Base-by-base conservation (phyloP, 2,329 filamentous ascomycete species). In the Aspergillus terreus region DNA sequence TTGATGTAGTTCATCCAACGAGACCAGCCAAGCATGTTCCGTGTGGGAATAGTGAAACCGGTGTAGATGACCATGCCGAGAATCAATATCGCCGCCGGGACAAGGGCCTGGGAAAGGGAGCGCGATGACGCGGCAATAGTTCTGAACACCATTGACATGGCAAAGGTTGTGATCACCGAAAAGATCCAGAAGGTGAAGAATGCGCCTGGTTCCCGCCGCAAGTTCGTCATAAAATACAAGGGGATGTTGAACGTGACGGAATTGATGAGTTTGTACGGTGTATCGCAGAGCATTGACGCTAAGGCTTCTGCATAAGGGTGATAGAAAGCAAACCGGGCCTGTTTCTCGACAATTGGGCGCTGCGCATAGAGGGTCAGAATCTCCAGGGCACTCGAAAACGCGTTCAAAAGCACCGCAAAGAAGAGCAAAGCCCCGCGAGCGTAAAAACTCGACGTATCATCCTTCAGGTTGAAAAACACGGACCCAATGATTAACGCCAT, bases 141-240 rank as follows among this genome's bases (percentile, higher is more conserved):
- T 35, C 89, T 82, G 81, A 92, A 94, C 58, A 91, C 80, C 82
- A 89, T 90, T 45, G 86, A 90, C 86, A 92, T 92, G 57, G 81
- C 45, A 11, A 55, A 30, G 1, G 50, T 55, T 76, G 62, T 94
- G 57, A 1, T 86, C 87, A 3, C 83, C 0, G 46, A 83, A 55
- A 79, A 67, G 72, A 92, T 90, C 2, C 83, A 85, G 63, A 91
- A 80, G 49, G 95, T 76, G 47, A 90, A 71, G 78, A 88, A 94
- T 75, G 90, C 87, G 77, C 85, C 86, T 0, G 87, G 76, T 56
- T 86, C 83, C 51, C 88, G 79, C 47, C 86, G 81, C 35, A 95
- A 74, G 56, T 90, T 88, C 0, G 87, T 86, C 82, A 95, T 85
- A 71, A 95, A 95, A 74, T 95, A 95, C 4, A 95, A 70, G 1